These are phyloP conservation scores for Sporothrix euskadiensis DNA, from an alignment of 2,329 filamentous ascomycete species.

Conservation along the genomic window DNA sequence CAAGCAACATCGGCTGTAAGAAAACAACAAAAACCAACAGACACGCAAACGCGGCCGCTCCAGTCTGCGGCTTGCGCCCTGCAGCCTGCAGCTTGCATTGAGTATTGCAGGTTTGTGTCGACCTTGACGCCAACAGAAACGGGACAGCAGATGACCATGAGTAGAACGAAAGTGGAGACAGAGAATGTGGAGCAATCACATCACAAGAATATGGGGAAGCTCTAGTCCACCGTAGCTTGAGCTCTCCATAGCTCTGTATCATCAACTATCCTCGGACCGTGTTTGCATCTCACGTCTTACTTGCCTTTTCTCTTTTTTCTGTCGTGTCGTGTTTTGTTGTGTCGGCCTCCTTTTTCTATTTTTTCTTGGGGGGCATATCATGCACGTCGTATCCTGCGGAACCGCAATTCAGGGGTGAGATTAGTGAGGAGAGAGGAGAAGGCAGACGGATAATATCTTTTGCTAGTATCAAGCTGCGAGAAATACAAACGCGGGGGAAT, in stretches of 20 bases:
- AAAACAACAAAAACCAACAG: not conserved
- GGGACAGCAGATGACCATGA: not conserved
- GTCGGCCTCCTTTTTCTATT: not conserved
- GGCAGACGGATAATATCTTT: not conserved
- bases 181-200: no score
- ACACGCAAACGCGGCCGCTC: not conserved
- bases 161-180: not conserved
- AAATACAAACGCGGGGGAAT: not conserved
- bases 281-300: not conserved
- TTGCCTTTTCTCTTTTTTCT: not conserved
- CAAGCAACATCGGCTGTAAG: not conserved
- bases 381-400: slow-evolving; percentile 7
- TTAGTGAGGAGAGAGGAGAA: not conserved
- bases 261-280: not conserved
- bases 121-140: not conserved
- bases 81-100: not conserved
- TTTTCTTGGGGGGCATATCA: not conserved
- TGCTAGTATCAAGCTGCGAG: not conserved
- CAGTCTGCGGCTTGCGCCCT: not conserved
- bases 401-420: not conserved
- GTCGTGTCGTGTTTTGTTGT: not conserved
- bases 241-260: not conserved
- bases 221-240: not conserved
- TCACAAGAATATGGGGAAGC: not conserved
- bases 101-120: no score